These are phyloP conservation scores for Trichoderma hamatum DNA, from an alignment of 2,329 filamentous ascomycete species.

Conservation along the genomic window DNA sequence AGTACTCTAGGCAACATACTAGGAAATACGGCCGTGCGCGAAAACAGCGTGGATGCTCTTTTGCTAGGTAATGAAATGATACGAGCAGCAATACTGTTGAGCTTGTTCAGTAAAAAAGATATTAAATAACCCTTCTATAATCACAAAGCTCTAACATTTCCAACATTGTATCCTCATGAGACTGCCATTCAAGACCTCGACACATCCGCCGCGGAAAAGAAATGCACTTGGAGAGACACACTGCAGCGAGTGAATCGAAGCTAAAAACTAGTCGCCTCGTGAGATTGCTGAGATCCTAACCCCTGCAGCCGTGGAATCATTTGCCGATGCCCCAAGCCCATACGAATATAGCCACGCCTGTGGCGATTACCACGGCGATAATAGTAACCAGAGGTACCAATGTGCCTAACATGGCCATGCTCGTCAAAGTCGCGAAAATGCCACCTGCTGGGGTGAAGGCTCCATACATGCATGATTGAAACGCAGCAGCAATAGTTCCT, in stretches of 20 bases:
- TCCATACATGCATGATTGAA: slow-evolving; percentile 26
- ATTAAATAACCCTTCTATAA: background rate
- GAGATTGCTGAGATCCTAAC: background rate
- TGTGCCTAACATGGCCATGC: slow-evolving; percentile 24
- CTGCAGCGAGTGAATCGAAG: background rate
- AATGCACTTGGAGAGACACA: background rate
- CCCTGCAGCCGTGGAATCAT: background rate
- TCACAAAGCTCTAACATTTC: background rate
- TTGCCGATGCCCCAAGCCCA: slow-evolving; percentile 12
- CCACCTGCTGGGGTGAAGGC: slow-evolving; percentile 22
- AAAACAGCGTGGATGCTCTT: background rate
- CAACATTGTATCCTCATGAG: background rate
- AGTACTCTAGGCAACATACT: too few species aligned
- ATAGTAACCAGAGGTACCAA: slow-evolving; percentile 24
- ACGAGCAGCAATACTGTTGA: background rate
- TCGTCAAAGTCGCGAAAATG: slow-evolving; percentile 22
- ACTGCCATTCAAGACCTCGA: background rate
- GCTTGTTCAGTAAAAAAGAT: background rate
- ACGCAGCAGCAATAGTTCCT: slow-evolving; percentile 22
- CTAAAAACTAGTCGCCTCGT: background rate
- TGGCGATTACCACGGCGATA: slow-evolving; percentile 7
- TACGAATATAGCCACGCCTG: slow-evolving; percentile 1
- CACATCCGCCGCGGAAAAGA: background rate
- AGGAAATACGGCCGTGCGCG: background rate
- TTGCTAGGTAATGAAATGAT: background rate